Evolutionary conservation across 164 flowering plant genomes (phyloP).

Genomic region (grape (Vitis vinifera)): DNA sequence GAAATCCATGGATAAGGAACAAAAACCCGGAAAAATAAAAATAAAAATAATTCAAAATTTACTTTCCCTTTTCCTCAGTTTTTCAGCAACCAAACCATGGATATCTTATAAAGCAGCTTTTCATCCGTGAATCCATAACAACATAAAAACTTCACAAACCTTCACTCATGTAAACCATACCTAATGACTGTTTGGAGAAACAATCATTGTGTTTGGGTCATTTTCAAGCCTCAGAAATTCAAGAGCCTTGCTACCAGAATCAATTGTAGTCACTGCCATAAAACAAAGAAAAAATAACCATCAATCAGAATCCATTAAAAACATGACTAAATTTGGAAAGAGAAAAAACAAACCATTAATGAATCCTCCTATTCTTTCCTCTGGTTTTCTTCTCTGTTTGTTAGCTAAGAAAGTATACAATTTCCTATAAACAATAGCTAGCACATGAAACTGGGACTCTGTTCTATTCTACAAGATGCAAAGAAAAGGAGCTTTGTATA

Average conservation of each 20-base stretch:
- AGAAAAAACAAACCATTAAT: no score
- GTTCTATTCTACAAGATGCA: background rate
- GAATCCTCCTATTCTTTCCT: no score
- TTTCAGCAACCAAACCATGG: no score
- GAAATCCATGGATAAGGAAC: no score
- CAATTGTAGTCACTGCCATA: constrained; percentile 57
- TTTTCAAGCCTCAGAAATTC: constrained; percentile 54
- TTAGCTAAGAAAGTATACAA: no score
- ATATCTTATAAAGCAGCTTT: no score
- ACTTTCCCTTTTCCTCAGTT: no score
- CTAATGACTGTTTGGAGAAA: constrained; percentile 39
- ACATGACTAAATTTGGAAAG: background rate
- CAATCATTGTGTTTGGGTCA: constrained; percentile 32
- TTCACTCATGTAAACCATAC: constrained; percentile 9
- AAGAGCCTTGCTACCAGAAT: constrained; percentile 62
- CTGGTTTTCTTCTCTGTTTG: no score
- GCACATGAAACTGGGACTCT: constrained; percentile 67
- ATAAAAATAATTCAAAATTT: no score
- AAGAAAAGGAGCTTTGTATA: constrained; percentile 18
- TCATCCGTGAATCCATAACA: no score
- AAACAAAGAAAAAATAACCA: background rate
- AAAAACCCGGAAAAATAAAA: no score
- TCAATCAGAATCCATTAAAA: constrained; percentile 7
- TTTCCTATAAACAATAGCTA: constrained; percentile 39
- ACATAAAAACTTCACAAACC: no score